phyloP scores from a whole-genome alignment of 805 yeast genomes.

The Monosporozyma siamensis region DNA sequence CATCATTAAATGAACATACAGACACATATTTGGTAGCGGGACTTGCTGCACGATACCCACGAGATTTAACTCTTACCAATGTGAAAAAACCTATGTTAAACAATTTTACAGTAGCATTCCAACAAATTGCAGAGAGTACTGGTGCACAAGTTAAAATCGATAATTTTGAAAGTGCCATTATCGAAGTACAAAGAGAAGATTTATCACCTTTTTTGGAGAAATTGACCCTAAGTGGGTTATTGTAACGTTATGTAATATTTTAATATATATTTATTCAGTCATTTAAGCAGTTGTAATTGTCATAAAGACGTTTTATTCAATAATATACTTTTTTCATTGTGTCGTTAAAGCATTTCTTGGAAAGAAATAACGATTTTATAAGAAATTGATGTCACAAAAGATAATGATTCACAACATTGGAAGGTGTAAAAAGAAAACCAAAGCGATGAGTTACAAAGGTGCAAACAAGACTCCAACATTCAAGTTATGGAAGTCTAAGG shows the following conservation, averaged over 20 bases:
- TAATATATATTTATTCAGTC: neutral
- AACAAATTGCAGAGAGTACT: constrained; percentile 71
- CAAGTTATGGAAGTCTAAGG: neutral
- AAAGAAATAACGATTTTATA: no score
- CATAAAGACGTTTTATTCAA: no score
- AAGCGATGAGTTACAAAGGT: neutral
- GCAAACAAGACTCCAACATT: neutral
- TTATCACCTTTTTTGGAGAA: constrained; percentile 78
- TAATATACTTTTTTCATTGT: no score
- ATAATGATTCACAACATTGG: no score
- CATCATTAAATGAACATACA: constrained; percentile 62
- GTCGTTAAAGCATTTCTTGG: no score
- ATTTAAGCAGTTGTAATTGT: no score
- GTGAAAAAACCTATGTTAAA: constrained; percentile 47
- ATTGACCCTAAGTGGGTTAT: constrained; percentile 64
- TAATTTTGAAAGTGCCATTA: constrained; percentile 88
- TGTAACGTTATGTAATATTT: neutral
- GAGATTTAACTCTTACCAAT: constrained; percentile 31
- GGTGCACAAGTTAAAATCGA: constrained; percentile 88
- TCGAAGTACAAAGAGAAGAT: constrained; percentile 83
- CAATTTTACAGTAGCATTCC: constrained; percentile 86
- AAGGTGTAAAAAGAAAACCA: neutral
- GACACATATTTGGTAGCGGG: constrained; percentile 85
- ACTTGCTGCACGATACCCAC: constrained; percentile 71
- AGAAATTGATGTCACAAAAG: no score